Percentiles rank a stretch among this genome's conserved stretches.
These are phyloP conservation scores for Oehlia diaphana DNA, from an alignment of 192 early-diverging fungal genomes.

Conservation along the genomic window DNA sequence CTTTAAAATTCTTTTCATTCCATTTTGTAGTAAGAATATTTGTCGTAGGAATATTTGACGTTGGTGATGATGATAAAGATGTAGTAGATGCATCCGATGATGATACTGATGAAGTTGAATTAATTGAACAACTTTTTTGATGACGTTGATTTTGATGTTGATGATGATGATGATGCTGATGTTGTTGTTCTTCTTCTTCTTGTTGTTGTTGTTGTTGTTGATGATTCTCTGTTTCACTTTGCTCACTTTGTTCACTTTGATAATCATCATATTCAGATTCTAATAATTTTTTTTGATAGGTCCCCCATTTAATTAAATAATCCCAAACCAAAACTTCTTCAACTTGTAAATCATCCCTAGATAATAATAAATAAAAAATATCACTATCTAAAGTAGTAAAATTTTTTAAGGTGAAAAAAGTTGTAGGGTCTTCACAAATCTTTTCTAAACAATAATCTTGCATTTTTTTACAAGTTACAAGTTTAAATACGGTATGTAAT, in stretches of 20 bases:
- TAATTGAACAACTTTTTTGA: not conserved
- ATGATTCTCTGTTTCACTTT: not conserved
- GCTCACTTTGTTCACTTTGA: not conserved
- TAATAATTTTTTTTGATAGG: not conserved
- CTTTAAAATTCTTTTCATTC: not conserved
- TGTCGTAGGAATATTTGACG: not conserved
- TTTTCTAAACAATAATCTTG: slow-evolving; percentile 7
- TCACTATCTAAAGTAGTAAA: slow-evolving; percentile 21
- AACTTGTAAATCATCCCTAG: slow-evolving; percentile 8
- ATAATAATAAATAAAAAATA: slow-evolving; percentile 8
- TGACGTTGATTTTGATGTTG: not conserved
- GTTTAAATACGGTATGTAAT: slow-evolving; percentile 8
- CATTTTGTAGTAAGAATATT: not conserved
- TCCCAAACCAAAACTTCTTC: slow-evolving; percentile 24
- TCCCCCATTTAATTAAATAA: slow-evolving; percentile 20
- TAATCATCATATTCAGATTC: not conserved
- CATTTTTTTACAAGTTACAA: slow-evolving; percentile 8
- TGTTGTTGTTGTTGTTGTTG: not conserved
- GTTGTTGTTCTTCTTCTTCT: not conserved
- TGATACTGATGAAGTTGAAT: not conserved
- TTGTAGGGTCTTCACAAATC: not conserved
- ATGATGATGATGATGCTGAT: not conserved
- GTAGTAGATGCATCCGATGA: not conserved
- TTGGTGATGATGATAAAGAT: not conserved
- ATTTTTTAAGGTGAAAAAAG: slow-evolving; percentile 9